Evolutionary conservation across 495 filamentous ascomycete genomes (phyloP).

Genomic region (Neurospora tetrasperma): DNA sequence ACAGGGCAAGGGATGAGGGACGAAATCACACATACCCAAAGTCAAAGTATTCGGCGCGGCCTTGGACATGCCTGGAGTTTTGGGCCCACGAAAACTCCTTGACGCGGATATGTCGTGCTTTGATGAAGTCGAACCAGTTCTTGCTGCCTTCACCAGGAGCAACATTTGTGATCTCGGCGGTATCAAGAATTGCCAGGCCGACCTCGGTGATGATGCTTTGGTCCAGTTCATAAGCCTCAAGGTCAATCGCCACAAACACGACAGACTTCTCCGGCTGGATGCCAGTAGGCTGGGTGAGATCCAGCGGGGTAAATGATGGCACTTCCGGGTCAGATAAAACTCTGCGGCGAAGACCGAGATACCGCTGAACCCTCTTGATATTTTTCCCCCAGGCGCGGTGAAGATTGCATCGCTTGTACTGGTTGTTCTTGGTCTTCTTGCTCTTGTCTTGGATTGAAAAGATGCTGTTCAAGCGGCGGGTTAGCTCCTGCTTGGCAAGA

Average conservation of each 20-base stretch:
- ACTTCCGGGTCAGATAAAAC: not conserved
- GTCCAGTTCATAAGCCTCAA: constrained; percentile 67
- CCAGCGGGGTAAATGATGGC: not conserved
- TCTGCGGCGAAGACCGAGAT: constrained; percentile 50
- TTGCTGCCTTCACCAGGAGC: constrained; percentile 48
- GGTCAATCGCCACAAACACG: constrained; percentile 69
- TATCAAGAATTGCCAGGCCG: constrained; percentile 77
- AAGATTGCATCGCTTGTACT: constrained; percentile 29
- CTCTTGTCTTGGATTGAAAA: constrained; percentile 8
- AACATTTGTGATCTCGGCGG: constrained; percentile 39
- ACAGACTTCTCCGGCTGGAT: constrained; percentile 39
- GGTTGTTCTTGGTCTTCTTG: constrained; percentile 34
- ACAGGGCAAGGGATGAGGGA: not conserved
- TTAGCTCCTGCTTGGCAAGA: constrained; percentile 8
- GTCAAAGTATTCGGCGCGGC: constrained; percentile 63
- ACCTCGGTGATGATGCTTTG: constrained; percentile 65
- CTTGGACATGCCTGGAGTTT: constrained; percentile 55
- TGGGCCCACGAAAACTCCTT: constrained; percentile 50
- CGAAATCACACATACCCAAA: constrained; percentile 49
- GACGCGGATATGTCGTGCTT: constrained; percentile 66
- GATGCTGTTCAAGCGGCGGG: constrained; percentile 3
- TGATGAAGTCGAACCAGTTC: constrained; percentile 56
- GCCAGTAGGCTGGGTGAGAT: constrained; percentile 17
- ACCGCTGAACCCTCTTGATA: constrained; percentile 54
- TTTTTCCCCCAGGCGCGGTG: constrained; percentile 38